These are phyloP conservation scores for Carallia pectinifolia DNA, from an alignment of 345 rosid species.

Conservation along the genomic window DNA sequence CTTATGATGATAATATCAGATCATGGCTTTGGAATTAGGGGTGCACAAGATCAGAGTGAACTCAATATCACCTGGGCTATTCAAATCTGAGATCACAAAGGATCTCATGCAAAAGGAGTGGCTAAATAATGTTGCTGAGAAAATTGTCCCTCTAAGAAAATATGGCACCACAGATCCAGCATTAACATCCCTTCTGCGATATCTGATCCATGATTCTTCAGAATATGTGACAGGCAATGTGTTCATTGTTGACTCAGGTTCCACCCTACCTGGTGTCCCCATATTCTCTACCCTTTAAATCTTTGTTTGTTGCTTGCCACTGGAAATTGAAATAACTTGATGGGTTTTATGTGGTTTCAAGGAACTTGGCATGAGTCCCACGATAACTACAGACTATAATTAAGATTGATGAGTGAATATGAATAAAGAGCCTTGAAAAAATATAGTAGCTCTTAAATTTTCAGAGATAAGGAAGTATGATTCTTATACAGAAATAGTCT, in stretches of 20 bases:
- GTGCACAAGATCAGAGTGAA: constrained; percentile 69
- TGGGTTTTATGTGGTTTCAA: too few relatives aligned
- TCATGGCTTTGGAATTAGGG: constrained; percentile 74
- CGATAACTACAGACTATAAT: too few relatives aligned
- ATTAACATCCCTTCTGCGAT: constrained; percentile 60
- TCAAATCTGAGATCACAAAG: constrained; percentile 69
- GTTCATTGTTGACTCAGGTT: constrained; percentile 62
- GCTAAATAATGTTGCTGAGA: constrained; percentile 42
- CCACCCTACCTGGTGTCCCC: constrained; percentile 59
- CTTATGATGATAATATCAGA: constrained; percentile 21
- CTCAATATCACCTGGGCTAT: constrained; percentile 69
- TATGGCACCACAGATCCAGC: constrained; percentile 60
- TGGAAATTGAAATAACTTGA: too few relatives aligned
- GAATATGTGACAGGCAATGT: constrained; percentile 55
- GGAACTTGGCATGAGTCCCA: too few relatives aligned
- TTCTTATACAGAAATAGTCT: too few relatives aligned
- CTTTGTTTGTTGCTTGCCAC: not conserved
- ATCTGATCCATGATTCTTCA: constrained; percentile 70
- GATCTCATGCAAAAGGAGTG: constrained; percentile 57
- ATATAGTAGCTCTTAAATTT: too few relatives aligned
- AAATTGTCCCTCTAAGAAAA: constrained; percentile 40
- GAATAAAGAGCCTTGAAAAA: too few relatives aligned
- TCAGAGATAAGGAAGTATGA: too few relatives aligned
- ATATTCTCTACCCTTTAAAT: constrained; percentile 60
- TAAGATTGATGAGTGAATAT: too few relatives aligned